Conservation (phyloP, 306 rosid species). For the Amphicarpaea edgeworthii region DNA sequence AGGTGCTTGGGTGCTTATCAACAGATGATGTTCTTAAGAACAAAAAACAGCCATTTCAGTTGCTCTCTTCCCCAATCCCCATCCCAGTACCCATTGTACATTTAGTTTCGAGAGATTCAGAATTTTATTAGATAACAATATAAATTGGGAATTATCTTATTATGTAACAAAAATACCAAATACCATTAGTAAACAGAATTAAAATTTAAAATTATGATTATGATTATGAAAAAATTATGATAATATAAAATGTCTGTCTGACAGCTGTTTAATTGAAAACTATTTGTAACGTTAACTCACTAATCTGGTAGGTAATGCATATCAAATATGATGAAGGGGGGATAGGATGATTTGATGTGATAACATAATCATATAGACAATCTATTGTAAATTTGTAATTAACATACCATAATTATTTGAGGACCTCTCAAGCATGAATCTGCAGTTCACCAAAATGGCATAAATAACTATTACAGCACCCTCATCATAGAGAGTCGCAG, state of each 20-base stretch:
- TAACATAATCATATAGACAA: constrained; percentile 20
- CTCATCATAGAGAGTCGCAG: constrained; percentile 86
- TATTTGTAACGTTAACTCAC: constrained; percentile 14
- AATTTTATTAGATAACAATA: background rate
- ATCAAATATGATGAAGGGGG: constrained; percentile 11
- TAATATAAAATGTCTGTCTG: background rate
- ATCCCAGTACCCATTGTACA: background rate
- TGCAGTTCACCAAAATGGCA: constrained; percentile 86
- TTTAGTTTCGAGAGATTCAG: background rate
- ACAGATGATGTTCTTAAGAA: too few species aligned
- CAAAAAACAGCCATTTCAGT: too few species aligned
- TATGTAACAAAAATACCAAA: constrained; percentile 2
- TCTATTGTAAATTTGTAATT: constrained; percentile 29
- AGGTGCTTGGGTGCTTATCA: background rate
- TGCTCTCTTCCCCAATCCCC: background rate
- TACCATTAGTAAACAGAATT: constrained; percentile 30
- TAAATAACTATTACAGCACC: constrained; percentile 84
- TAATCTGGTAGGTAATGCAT: constrained; percentile 22
- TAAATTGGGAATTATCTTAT: background rate
- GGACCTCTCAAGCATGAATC: constrained; percentile 95
- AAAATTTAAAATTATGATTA: constrained; percentile 16
- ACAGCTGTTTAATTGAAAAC: constrained; percentile 12
- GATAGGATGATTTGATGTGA: background rate
- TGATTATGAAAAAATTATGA: constrained; percentile 15
- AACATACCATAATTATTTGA: constrained; percentile 85